These are phyloP conservation scores for Talaromyces piceae DNA, from an alignment of 2,329 filamentous ascomycete genomes.

Conservation along the genomic window DNA sequence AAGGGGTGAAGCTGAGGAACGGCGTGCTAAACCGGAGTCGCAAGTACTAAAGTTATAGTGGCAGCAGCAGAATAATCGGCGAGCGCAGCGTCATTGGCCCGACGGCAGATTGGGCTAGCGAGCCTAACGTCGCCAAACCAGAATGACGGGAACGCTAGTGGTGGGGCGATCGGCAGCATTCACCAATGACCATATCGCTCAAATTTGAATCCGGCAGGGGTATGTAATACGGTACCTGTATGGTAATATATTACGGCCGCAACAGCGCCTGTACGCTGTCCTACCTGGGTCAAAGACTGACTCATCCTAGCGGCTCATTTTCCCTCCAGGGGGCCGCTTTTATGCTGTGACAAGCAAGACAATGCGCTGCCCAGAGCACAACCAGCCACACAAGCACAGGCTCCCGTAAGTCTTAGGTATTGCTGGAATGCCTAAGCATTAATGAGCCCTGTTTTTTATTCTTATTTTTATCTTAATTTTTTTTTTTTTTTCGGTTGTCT, in stretches of 20 bases:
- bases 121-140: constrained; percentile 1
- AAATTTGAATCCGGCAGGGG: not conserved
- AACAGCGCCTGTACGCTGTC: no score
- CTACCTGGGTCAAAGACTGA: no score
- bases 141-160: constrained; percentile 1
- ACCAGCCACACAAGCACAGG: no score
- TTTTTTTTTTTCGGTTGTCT: no score
- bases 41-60: not conserved
- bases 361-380: not conserved
- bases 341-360: not conserved
- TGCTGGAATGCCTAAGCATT: no score
- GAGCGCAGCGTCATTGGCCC: not conserved
- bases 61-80: not conserved
- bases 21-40: not conserved
- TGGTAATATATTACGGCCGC: no score
- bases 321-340: no score
- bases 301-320: no score
- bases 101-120: not conserved
- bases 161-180: not conserved
- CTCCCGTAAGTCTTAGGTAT: no score
- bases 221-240: not conserved
- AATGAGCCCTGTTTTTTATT: no score
- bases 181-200: not conserved
- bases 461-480: no score
- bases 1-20: not conserved